Evolutionary conservation across 768 basidiomycete species (phyloP), one percentile per base, ranked within the genome.

Genomic region (Leccinum longicurvipes): DNA sequence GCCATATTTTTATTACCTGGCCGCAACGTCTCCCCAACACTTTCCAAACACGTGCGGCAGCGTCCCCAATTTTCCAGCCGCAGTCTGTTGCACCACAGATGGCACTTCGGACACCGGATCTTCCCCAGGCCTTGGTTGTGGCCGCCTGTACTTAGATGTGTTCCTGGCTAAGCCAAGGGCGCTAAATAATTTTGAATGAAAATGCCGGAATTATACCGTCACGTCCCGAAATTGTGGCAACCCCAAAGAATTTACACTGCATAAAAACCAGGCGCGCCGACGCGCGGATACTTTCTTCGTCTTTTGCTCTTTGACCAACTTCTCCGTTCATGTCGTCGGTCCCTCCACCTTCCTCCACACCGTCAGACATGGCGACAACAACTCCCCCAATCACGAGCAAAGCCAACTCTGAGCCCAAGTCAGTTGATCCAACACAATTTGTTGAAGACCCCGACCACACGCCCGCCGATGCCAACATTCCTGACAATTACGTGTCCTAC

Each of bases 401-500:
- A 44, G 39, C n/a, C 15, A 23, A 29, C n/a, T 10, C 32, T 15
- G 39, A 15, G 0, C 17, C 23, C 24, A 57, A 58, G 47, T 51
- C 54, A 3, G 42, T 56, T 6, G 47, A 57, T 41, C 12, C 55
- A 1, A 12, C 31, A 6, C 53, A 50, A 1, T 66, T 66, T 11
- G 63, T 68, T 19, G 64, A 69, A 1, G 57, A 71, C 50, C 66
- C 70, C 6, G 71, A 68, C 0, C 60, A 68, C 25, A 25, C 51
- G 7, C 82, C 80, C 49, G 69, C 72, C 58, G 84, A 85, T 68
- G 68, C 79, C 63, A 78, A 82, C 66, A 84, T 90, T 56, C 86
- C 88, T 15, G 89, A 91, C 72, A 91, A 92, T 77, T 92, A 91
- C 64, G 89, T 92, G 68, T 75, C 84, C 23, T 79, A 87, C 71